These are phyloP conservation scores for Apiospora arundinis DNA, from an alignment of 2,329 filamentous ascomycete genomes.

Conservation along the genomic window DNA sequence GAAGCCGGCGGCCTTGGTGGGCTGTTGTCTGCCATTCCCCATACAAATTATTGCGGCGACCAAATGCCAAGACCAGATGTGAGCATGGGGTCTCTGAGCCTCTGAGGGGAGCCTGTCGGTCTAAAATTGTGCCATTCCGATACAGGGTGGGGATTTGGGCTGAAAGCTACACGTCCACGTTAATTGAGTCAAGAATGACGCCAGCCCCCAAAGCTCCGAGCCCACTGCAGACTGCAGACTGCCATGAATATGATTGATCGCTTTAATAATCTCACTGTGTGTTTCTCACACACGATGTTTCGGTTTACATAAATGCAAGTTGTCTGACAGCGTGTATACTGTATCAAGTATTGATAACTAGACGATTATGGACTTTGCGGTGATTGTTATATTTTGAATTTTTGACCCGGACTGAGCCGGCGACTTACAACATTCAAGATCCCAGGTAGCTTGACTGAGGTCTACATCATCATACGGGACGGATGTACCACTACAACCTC, in stretches of 20 bases:
- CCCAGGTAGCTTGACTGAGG: neutral
- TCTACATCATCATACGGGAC: neutral
- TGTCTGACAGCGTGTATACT: constrained; percentile 1
- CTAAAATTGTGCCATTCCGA: neutral
- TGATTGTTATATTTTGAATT: neutral
- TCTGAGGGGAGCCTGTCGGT: neutral
- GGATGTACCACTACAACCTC: neutral
- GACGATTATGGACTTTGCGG: neutral
- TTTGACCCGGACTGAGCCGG: too few relatives aligned
- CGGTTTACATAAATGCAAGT: neutral
- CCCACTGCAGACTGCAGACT: neutral
- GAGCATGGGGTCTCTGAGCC: neutral
- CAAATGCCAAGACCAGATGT: neutral
- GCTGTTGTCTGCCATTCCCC: neutral
- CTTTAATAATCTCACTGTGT: neutral
- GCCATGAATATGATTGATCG: neutral
- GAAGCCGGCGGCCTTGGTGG: constrained; percentile 7
- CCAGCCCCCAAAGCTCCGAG: neutral
- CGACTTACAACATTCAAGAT: neutral
- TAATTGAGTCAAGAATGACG: constrained; percentile 2
- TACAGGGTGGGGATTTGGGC: neutral
- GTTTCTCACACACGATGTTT: neutral
- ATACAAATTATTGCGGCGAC: neutral
- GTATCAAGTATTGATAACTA: neutral
- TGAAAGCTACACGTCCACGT: neutral